These are phyloP conservation scores for Chenopodium album DNA, from an alignment of 148 eudicot genomes.

Conservation along the genomic window DNA sequence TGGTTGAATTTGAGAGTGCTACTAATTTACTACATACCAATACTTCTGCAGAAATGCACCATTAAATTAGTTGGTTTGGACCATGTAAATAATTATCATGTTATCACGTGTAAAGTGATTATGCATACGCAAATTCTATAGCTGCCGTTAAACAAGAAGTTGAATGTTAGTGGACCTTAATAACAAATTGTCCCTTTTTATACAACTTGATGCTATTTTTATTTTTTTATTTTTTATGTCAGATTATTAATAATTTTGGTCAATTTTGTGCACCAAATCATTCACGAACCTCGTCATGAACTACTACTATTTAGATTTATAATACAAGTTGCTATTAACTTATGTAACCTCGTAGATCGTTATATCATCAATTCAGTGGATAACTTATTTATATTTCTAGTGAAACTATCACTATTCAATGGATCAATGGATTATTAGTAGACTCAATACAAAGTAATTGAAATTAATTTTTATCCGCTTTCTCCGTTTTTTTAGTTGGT, in stretches of 20 bases:
- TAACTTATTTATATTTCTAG: no score
- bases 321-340: not conserved
- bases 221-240: not conserved
- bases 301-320: not conserved
- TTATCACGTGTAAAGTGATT: not conserved
- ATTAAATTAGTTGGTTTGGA: not conserved
- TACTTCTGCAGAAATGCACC: not conserved
- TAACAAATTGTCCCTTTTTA: not conserved
- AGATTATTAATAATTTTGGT: not conserved
- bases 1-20: not conserved
- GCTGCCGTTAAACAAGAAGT: not conserved
- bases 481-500: no score
- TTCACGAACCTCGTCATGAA: not conserved
- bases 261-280: not conserved
- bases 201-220: conserved; percentile 1
- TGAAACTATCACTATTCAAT: no score
- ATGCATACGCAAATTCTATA: not conserved
- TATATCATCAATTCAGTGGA: no score
- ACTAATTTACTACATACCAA: not conserved
- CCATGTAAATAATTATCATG: not conserved
- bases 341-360: no score
- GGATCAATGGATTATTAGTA: no score
- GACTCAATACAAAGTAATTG: no score
- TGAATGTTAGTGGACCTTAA: not conserved
- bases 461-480: no score